Evolutionary conservation across 2,329 filamentous ascomycete species (phyloP), one percentile per base, ranked within the genome.

Genomic region (Trichoderma koningii): DNA sequence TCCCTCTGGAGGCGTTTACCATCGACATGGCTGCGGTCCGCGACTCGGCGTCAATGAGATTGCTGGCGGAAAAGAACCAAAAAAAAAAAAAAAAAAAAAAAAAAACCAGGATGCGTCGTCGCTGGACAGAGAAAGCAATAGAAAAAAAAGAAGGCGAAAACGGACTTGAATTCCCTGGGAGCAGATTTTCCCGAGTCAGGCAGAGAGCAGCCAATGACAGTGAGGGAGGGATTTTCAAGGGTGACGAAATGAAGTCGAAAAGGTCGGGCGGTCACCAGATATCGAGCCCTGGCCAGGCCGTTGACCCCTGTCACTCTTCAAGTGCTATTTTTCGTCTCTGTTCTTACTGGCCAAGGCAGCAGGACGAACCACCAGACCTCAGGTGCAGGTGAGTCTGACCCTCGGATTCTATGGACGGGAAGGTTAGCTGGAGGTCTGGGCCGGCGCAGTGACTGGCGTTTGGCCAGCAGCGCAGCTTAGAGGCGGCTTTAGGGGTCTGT

Each of bases 1-100:
- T 64, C 71, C 88, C 87, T 81, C 89, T 85, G 78, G 89, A 82
- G 66, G 89, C 91, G 74, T 82, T 83, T 74, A 80, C 80, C 66
- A 84, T 85, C 83, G 59, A 67, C 66, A 67, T 61, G 57, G 63
- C 63, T 52, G 63, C 56, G 55, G 42, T 59, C 47, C 50, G 55
- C 62, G 62, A 59, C 62, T 45, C 50, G 23, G 57, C 48, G 52
- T 56, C 44, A 52, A 41, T 42, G 65, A 47, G 34, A 12, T 38
- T 51, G 50, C 30, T 41, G 44, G 51, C 41, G 44, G 28, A 55
- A 3, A 3, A 38, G 34, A 38, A 12, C 10, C 34, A 38, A 14
- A 14, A 14, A 12, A 38, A 14, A 10, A 57, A 3, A 23, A 38
- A 14, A 14, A 14, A 12, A 38, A 14, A 10, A 57, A 3, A 23